These are phyloP conservation scores for Maudiozyma pseudohumilis DNA, from an alignment of 805 yeast species.

Conservation along the genomic window DNA sequence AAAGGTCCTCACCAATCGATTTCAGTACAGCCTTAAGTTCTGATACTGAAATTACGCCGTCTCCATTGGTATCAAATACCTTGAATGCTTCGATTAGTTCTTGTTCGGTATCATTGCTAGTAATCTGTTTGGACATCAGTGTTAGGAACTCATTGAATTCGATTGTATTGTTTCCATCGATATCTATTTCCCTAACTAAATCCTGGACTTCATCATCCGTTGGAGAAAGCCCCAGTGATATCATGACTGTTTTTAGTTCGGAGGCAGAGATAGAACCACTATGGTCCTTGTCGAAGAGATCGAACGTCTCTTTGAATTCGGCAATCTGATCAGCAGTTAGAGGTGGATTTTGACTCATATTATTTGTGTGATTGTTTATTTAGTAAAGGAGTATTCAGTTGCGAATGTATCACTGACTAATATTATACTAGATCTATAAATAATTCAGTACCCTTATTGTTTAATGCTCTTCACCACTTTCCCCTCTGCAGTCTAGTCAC, in stretches of 20 bases:
- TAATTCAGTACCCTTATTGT: too few species aligned
- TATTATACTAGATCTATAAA: too few species aligned
- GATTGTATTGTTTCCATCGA: slow-evolving; percentile 83
- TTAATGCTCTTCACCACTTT: too few species aligned
- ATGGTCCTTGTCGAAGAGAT: slow-evolving; percentile 89
- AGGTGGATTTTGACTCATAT: neutral
- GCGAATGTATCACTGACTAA: too few species aligned
- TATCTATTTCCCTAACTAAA: slow-evolving; percentile 93
- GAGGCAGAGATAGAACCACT: slow-evolving; percentile 93
- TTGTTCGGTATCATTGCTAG: slow-evolving; percentile 92
- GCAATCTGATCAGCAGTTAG: slow-evolving; percentile 90
- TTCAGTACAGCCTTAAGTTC: slow-evolving; percentile 93
- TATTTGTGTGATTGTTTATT: too few species aligned
- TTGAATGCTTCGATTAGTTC: slow-evolving; percentile 96
- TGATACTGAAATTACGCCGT: slow-evolving; percentile 89
- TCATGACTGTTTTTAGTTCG: slow-evolving; percentile 95
- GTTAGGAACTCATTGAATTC: slow-evolving; percentile 76
- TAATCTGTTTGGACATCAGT: slow-evolving; percentile 83
- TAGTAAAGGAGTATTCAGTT: too few species aligned
- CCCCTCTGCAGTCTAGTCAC: too few species aligned
- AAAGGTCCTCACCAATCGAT: slow-evolving; percentile 89
- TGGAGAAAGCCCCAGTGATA: slow-evolving; percentile 95
- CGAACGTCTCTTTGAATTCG: slow-evolving; percentile 94
- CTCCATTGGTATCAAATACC: slow-evolving; percentile 92
- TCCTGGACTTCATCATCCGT: slow-evolving; percentile 89